These are phyloP conservation scores for Xylariaceae sp. DNA, from an alignment of 2,329 filamentous ascomycete species.

Conservation along the genomic window DNA sequence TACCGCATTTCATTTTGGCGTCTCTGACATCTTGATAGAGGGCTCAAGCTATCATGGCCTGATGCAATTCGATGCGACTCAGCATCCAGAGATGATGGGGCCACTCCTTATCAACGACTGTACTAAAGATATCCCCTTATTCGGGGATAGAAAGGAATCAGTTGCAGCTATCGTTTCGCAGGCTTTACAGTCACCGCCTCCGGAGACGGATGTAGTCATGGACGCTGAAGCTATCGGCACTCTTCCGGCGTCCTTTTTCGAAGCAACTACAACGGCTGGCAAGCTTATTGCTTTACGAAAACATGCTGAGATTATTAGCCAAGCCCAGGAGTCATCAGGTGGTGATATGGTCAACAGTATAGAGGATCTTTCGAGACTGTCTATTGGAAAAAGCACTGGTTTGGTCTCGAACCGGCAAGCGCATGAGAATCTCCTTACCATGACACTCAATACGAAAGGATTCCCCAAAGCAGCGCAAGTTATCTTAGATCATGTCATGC, in stretches of 20 bases:
- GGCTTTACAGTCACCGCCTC: slow-evolving; percentile 35
- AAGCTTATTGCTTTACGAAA: slow-evolving; percentile 46
- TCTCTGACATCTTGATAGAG: slow-evolving; percentile 37
- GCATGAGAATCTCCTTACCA: slow-evolving; percentile 50
- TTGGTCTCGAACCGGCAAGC: slow-evolving; percentile 49
- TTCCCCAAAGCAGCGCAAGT: slow-evolving; percentile 48
- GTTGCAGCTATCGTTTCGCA: slow-evolving; percentile 40
- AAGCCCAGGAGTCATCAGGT: slow-evolving; percentile 13
- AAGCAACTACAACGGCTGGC: slow-evolving; percentile 41
- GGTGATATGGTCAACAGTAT: slow-evolving; percentile 23
- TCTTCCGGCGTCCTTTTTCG: slow-evolving; percentile 40
- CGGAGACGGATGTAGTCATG: slow-evolving; percentile 33
- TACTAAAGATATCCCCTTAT: slow-evolving; percentile 51
- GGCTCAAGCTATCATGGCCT: slow-evolving; percentile 48
- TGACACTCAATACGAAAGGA: slow-evolving; percentile 40
- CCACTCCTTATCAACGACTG: slow-evolving; percentile 50
- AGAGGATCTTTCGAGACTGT: slow-evolving; percentile 33
- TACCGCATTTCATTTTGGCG: not conserved
- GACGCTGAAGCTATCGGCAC: slow-evolving; percentile 35
- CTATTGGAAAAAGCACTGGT: slow-evolving; percentile 35
- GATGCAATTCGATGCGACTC: slow-evolving; percentile 54
- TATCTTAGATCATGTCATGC: slow-evolving; percentile 52
- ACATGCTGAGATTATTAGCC: slow-evolving; percentile 28
- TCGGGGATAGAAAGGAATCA: slow-evolving; percentile 47
- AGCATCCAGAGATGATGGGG: slow-evolving; percentile 49